Conservation (phyloP, 108 stramenopile species). For the Fragilaria radians region DNA sequence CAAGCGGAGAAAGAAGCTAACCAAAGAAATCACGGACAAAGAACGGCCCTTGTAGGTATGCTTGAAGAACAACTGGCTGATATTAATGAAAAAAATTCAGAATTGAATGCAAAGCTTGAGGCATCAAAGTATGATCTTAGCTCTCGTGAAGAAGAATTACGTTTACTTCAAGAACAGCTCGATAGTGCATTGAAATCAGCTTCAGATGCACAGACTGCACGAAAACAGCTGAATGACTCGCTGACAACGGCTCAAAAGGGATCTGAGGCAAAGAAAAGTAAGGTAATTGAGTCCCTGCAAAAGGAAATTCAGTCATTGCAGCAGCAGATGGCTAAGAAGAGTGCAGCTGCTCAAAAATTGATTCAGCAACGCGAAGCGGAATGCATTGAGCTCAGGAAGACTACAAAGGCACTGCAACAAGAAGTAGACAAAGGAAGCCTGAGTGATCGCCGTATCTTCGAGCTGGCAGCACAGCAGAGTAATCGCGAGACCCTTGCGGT, state of each 20-base stretch:
- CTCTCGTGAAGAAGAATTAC: constrained; percentile 61
- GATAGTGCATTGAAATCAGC: constrained; percentile 36
- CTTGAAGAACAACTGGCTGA: constrained; percentile 78
- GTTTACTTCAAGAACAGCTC: constrained; percentile 34
- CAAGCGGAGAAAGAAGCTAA: constrained; percentile 77
- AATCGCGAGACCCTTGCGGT: constrained; percentile 71
- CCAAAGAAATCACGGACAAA: constrained; percentile 76
- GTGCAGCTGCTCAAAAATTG: constrained; percentile 75
- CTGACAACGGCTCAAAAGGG: constrained; percentile 44
- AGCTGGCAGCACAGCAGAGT: constrained; percentile 82
- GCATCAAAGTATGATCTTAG: constrained; percentile 66
- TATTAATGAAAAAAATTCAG: constrained; percentile 70
- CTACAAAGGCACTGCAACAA: constrained; percentile 68
- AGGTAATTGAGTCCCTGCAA: constrained; percentile 61
- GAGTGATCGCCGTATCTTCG: constrained; percentile 83
- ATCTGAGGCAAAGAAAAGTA: constrained; percentile 40
- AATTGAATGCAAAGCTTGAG: constrained; percentile 69
- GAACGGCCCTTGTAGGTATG: constrained; percentile 85
- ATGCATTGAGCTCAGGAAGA: constrained; percentile 54
- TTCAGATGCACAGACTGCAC: constrained; percentile 31
- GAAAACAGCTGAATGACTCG: constrained; percentile 43
- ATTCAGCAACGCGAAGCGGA: constrained; percentile 73
- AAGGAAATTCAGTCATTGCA: constrained; percentile 61
- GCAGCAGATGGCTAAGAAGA: constrained; percentile 81
- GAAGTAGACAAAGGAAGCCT: constrained; percentile 81